Percentiles rank a stretch among this genome's conserved stretches.
phyloP scores from a whole-genome alignment of 257 asterid genomes.

The Solanum sejunctum region DNA sequence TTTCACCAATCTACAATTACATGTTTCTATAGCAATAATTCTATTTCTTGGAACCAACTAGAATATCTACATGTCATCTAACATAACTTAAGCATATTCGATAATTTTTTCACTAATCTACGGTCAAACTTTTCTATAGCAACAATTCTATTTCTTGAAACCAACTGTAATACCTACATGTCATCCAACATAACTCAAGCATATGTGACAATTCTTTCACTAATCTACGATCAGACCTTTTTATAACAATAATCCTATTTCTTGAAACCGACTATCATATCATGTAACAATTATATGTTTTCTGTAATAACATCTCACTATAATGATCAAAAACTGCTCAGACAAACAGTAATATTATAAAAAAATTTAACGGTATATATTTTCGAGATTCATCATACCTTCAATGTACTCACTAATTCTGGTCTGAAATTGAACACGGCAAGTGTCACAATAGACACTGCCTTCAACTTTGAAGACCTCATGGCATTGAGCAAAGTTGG shows the following conservation, averaged over 20 bases:
- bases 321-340: neutral
- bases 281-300: neutral
- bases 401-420: neutral
- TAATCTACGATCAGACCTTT: neutral
- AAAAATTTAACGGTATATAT: neutral
- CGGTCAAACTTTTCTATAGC: neutral
- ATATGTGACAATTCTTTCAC: neutral
- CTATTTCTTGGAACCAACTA: neutral
- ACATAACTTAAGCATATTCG: neutral
- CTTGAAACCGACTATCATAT: neutral
- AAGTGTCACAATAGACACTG: conserved; percentile 5
- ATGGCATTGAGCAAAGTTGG: neutral
- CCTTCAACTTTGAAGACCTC: neutral
- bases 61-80: too few species aligned
- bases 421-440: neutral
- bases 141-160: neutral
- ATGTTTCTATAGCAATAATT: neutral
- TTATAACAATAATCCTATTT: neutral
- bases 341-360: neutral
- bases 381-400: neutral
- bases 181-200: neutral
- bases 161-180: neutral
- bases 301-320: neutral
- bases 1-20: neutral
- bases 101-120: neutral